Base-by-base conservation (phyloP, 352 stramenopile species). In the Globisporangium solare region DNA sequence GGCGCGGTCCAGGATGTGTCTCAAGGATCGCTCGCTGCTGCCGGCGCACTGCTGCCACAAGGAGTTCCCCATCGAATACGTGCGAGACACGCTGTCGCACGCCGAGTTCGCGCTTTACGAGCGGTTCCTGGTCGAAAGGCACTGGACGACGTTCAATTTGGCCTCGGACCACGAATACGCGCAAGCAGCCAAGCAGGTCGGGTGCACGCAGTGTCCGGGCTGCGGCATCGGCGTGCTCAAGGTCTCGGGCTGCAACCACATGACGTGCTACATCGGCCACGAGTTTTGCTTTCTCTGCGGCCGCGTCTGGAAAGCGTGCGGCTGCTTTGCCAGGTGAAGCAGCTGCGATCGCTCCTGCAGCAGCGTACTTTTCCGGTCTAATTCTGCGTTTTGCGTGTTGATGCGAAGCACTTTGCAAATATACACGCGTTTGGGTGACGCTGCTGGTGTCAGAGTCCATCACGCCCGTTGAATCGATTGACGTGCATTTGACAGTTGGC, bases 141-240 rank as follows among this genome's bases (percentile, higher is more conserved):
- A 61, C 56, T 61, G 47, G 56, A 61, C 31, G 45, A 71, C 10
- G 6, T 56, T 67, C 12, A 77, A 51, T 20, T 64, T 90, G 14
- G 41, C 76, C 40, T 80, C 80, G 22, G 82, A 92, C 58, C 66
- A 64, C 24, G 77, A 89, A 17, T 92, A 92, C 47, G 67, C 78
- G 7, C 45, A 49, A 3, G 50, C 68, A 1, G 68, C 85, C 15
- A 58, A 59, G 27, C 17, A 60, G 13, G 53, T 71, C 17, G 54
- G 67, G 37, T 68, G 58, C 2, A 64, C 73, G 8, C 83, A 92
- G 58, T 92, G 83, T 58, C 83, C 83, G 47, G 66, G 69, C 24
- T 92, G 83, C 61, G 83, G 83, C 21, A 55, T 92, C 3, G 83
- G 79, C 7, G 79, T 92, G 27, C 64, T 78, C 24, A 71, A 64